A percentile compares a stretch with the other conserved stretches of the same genome.
phyloP scores from a whole-genome alignment of 805 yeast genomes.

The Lipomyces mesembrius region DNA sequence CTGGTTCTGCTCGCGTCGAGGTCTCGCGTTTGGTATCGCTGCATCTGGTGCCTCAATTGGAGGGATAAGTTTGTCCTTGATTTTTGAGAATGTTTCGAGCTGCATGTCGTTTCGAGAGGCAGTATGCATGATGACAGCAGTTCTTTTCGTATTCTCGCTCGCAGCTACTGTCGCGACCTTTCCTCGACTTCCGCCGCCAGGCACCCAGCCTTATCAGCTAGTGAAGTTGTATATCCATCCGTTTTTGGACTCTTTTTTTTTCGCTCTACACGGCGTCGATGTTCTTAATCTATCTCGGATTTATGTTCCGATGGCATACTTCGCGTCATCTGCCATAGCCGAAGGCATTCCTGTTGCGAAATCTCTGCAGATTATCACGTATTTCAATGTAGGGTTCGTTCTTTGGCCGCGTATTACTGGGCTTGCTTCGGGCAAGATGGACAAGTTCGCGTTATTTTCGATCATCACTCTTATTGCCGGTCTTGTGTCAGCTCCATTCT shows the following conservation, averaged over 20 bases:
- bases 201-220: constrained; percentile 19
- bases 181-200: constrained; percentile 39
- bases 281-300: constrained; percentile 41
- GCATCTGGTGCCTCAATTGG: constrained; percentile 60
- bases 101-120: constrained; percentile 56
- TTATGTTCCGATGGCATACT: constrained; percentile 46
- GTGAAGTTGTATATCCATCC: constrained; percentile 34
- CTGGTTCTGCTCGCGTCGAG: constrained; percentile 53
- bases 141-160: constrained; percentile 44
- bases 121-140: constrained; percentile 54
- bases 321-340: constrained; percentile 41
- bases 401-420: constrained; percentile 57
- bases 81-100: constrained; percentile 43
- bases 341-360: constrained; percentile 36
- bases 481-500: constrained; percentile 41
- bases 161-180: constrained; percentile 38
- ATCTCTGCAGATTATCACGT: constrained; percentile 43
- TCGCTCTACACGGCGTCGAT: constrained; percentile 39
- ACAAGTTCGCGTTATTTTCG: constrained; percentile 49
- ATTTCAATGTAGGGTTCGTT: constrained; percentile 48
- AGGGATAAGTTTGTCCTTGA: constrained; percentile 53
- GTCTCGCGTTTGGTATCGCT: constrained; percentile 54
- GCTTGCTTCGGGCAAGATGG: constrained; percentile 54
- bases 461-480: constrained; percentile 42
- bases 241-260: constrained; percentile 41